Conservation (phyloP, 208 protist genomes). For the Sergeia podlipaevii region DNA sequence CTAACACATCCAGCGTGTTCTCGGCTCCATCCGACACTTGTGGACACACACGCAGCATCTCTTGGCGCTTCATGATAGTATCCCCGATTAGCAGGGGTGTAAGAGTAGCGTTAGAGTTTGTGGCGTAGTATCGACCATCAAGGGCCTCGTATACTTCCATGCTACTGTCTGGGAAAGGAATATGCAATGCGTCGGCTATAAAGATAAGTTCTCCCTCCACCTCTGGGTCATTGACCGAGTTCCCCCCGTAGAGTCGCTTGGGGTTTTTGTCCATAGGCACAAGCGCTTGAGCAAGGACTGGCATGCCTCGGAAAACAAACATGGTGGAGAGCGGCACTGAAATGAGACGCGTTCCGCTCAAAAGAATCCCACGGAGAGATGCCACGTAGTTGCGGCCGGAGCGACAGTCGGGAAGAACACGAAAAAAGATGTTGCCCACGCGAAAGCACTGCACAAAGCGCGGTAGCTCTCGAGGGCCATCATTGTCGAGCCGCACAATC, state of each 20-base stretch:
- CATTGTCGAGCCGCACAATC: conserved; percentile 78
- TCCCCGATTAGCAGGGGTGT: conserved; percentile 63
- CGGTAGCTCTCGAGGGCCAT: conserved; percentile 62
- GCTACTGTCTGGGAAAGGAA: conserved; percentile 41
- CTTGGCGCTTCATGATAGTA: conserved; percentile 79
- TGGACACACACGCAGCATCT: conserved; percentile 57
- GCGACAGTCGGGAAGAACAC: conserved; percentile 80
- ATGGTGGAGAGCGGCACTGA: conserved; percentile 80
- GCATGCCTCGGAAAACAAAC: conserved; percentile 87
- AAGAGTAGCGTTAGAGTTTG: conserved; percentile 73
- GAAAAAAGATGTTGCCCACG: conserved; percentile 83
- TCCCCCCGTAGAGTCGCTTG: conserved; percentile 52
- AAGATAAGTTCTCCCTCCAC: conserved; percentile 70
- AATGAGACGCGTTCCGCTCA: conserved; percentile 59
- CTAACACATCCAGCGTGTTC: conserved; percentile 53
- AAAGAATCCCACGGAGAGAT: conserved; percentile 71
- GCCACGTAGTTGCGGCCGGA: conserved; percentile 80
- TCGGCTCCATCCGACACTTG: conserved; percentile 42
- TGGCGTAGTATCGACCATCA: conserved; percentile 77
- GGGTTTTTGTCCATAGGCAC: conserved; percentile 65
- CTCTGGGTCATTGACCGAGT: conserved; percentile 59
- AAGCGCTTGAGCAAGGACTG: conserved; percentile 81
- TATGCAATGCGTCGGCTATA: conserved; percentile 75
- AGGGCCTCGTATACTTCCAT: conserved; percentile 80
- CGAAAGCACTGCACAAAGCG: conserved; percentile 83